Base-by-base conservation (phyloP, 805 yeast genomes). In the Nakazawaea populi region DNA sequence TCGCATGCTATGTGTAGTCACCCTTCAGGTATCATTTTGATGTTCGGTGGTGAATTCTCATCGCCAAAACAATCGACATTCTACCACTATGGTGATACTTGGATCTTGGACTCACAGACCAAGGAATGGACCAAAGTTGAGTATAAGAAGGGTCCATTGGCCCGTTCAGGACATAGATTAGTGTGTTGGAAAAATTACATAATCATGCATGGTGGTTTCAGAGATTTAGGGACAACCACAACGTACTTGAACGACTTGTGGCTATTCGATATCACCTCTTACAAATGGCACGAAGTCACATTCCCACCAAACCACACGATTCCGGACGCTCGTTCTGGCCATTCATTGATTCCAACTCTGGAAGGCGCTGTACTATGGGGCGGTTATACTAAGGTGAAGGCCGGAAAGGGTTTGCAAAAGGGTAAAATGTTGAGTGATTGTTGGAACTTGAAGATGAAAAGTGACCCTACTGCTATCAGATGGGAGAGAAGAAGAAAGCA, bases 41-140 rank as follows among this genome's bases (percentile, higher is more conserved):
- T 92, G 73, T 94, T 89, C 69, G 99, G 98, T 46, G 99, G 99
- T 60, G 99, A 92, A 68, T 92, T 94, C 60, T 88, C 97, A 1
- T 87, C 96, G 12, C 98, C 98, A 4, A 92, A 92, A 60, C 99
- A 92, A 66, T 82, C 89, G 47, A 89, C 97, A 0, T 92, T 92
- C 67, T 94, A 94, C 65, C 99, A 92, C 67, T 92, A 89, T 65
- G 92, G 96, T 14, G 99, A 92, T 63, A 86, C 97, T 4, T 92
- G 99, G 99, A 75, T 92, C 44, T 71, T 92, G 53, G 98, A 94
- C 60, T 79, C 91, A 1, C 81, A 77, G 34, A 74, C 85, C 14
- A 89, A 87, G 60, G 96, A 90, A 67, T 92, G 98, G 98, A 75
- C 87, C 27, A 90, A 91, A 61, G 71, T 90, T 5, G 98, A 92